Base-by-base conservation (phyloP, 2,329 filamentous ascomycete species). In the Cladosporium velox region DNA sequence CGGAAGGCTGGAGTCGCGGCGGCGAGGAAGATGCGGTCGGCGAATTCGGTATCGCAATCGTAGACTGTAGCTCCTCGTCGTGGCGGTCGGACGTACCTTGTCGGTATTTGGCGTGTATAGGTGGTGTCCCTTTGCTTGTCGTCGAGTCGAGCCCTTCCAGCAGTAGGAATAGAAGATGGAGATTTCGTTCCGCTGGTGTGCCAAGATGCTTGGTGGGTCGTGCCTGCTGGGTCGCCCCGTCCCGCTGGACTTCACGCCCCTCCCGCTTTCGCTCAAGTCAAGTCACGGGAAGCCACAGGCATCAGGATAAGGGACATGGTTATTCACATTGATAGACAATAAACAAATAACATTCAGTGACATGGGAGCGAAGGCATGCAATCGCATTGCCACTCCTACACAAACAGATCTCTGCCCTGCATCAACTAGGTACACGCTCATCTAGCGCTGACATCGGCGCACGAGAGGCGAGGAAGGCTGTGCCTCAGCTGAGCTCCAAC, bases 81-180 rank as follows among this genome's bases (percentile, higher is more conserved):
- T 35, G 44, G 30, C 21, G 54, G 11, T 34, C 41, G 32, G 21
- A 69, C 71, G 64, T 71, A 73, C 72, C 72, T 73, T 73, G 71
- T 64, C 71, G 71, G 67, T 72, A 61, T 64, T 69, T 65, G 64
- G 59, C 59, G 66, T 60, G 49, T 65, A 38, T 68, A 59, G 60
- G 66, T 65, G 65, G 59, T 54, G 65, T 57, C 60, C 60, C 60
- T 63, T 63, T 63, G 44, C 60, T 63, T 38, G 60, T 63, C 60
- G 55, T 58, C 55, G 34, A 41, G 55, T 58, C 55, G 34, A 58
- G 32, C 52, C 52, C 52, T n/a, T 30, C 52, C 28, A 55, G 32
- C 52, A 55, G 52, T 55, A 34, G 52, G 28, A 54, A 54, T 54
- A 55, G 26, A 28, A 54, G 24, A 28, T 11, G 51, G 15, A n/a